Conservation (phyloP, 2,329 filamentous ascomycete species). For the Cercospora sesami region DNA sequence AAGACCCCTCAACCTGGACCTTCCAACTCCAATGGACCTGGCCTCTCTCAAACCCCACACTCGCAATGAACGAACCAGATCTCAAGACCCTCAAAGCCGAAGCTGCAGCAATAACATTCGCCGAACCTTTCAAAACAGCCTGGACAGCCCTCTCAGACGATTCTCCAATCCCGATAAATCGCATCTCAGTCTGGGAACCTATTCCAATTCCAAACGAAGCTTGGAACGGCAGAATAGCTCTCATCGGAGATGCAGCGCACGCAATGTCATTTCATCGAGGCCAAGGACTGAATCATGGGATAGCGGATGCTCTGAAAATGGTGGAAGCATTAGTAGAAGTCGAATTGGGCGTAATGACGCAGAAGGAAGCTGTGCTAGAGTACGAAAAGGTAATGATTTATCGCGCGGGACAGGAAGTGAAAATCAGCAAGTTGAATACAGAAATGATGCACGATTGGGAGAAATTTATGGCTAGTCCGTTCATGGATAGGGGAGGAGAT, state of each 20-base stretch:
- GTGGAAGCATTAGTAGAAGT: neutral
- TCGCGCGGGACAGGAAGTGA: slow-evolving; percentile 16
- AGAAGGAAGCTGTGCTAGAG: slow-evolving; percentile 1
- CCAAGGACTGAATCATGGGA: slow-evolving; percentile 19
- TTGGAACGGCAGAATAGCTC: slow-evolving; percentile 8
- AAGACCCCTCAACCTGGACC: slow-evolving; percentile 9
- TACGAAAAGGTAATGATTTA: slow-evolving; percentile 21
- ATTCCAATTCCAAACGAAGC: neutral
- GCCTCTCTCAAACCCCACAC: neutral
- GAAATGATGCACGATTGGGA: slow-evolving; percentile 25
- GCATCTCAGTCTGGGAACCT: slow-evolving; percentile 14
- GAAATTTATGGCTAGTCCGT: slow-evolving; percentile 15
- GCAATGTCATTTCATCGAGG: slow-evolving; percentile 21
- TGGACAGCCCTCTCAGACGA: too few species aligned
- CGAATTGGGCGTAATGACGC: neutral
- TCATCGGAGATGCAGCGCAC: slow-evolving; percentile 18
- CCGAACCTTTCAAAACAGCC: slow-evolving; percentile 13
- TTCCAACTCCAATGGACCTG: slow-evolving; percentile 20
- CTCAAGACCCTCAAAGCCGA: neutral
- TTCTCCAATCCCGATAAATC: neutral
- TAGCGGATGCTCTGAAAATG: slow-evolving; percentile 15
- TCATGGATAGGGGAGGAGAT: slow-evolving; percentile 19
- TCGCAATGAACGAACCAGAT: neutral
- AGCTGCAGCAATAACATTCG: neutral
- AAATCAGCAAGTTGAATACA: slow-evolving; percentile 15